These are phyloP conservation scores for Fusarium pseudocircinatum DNA, from an alignment of 2,329 filamentous ascomycete species.

Conservation along the genomic window DNA sequence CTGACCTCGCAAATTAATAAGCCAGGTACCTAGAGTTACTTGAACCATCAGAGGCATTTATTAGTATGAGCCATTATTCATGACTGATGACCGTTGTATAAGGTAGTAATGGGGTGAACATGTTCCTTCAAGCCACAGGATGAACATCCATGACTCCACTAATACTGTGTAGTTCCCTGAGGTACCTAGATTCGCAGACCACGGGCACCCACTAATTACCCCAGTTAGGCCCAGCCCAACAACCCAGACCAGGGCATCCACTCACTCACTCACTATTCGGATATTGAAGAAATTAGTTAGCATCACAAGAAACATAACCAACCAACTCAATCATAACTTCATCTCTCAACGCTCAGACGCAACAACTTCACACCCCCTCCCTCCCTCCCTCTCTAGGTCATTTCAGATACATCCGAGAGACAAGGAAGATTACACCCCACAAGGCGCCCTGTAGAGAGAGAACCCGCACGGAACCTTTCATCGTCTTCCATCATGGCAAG, in stretches of 20 bases:
- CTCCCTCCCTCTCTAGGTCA: not conserved
- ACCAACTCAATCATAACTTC: slow-evolving; percentile 2
- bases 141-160: slow-evolving; percentile 18
- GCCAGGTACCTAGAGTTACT: not conserved
- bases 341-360: slow-evolving; percentile 1
- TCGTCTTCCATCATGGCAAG: slow-evolving; percentile 35
- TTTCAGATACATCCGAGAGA: not conserved
- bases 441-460: not conserved
- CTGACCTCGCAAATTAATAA: not conserved
- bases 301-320: slow-evolving; percentile 17
- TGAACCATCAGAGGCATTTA: slow-evolving; percentile 6
- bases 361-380: slow-evolving; percentile 3
- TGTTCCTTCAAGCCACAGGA: slow-evolving; percentile 25
- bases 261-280: slow-evolving; percentile 12
- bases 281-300: slow-evolving; percentile 35
- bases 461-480: slow-evolving; percentile 3
- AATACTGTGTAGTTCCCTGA: not conserved
- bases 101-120: not conserved
- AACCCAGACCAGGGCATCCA: slow-evolving; percentile 6
- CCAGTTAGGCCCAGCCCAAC: not conserved
- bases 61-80: not conserved
- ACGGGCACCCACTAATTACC: slow-evolving; percentile 17
- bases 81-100: not conserved
- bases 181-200: slow-evolving; percentile 6
- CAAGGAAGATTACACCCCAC: slow-evolving; percentile 10